Base-by-base conservation (phyloP, 2,329 filamentous ascomycete species). In the Rhynchosporium graminicola region DNA sequence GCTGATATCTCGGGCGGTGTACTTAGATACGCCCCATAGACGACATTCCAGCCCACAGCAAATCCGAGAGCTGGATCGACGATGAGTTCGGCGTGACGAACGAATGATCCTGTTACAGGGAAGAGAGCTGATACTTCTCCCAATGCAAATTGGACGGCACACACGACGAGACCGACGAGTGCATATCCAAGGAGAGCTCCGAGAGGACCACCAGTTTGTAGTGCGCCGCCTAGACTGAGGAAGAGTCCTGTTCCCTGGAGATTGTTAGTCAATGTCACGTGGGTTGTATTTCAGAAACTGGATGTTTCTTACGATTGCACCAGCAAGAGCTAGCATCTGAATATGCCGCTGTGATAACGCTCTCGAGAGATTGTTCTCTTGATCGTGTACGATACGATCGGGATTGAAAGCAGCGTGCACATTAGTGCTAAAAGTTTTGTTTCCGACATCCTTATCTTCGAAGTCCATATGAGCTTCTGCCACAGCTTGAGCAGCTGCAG, bases 1-100 rank as follows among this genome's bases (percentile, higher is more conserved):
- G 86, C 86, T 0, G 83, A 82, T 62, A 88, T 86, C 72, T 89
- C 86, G 60, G 83, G 42, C 1, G 73, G 72, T 3, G 73, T 68
- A 43, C 68, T 68, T 9, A 72, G 65, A 13, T 68, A 70, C n/a
- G 68, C 69, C 31, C 67, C 67, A 57, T 75, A 75, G 13, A 71
- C 70, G 31, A 74, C 71, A 12, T 72, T 72, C 64, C 72, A 74
- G 29, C 72, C 73, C 1, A 73, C 58, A 9, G 71, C 69, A 45
- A 75, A 75, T 15, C 70, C 71, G 26, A 74, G 65, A 20, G 71
- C 70, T 8, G 74, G 74, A 57, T 77, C 75, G 59, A 77, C 67
- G 57, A 77, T 72, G 36, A 73, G 68, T 54, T 66, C 67, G 10
- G 72, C 71, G 63, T 73, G 74, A 50, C 72, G 73, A 59, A 75